phyloP scores from a whole-genome alignment of 192 early-diverging fungal species.

The Pilaira anomala region DNA sequence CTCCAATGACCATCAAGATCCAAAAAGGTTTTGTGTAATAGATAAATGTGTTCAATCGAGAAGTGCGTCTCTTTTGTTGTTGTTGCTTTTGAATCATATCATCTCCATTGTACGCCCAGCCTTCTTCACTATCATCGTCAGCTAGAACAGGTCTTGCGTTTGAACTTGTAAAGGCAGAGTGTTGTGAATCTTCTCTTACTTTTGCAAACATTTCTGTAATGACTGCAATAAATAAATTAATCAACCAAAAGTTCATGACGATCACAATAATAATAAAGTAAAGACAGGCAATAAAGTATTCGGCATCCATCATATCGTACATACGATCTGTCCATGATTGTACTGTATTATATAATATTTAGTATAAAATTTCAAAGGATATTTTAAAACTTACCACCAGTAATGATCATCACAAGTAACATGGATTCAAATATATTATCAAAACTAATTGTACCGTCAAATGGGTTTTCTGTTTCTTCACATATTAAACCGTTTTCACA shows the following conservation, averaged over 20 bases:
- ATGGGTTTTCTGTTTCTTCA: slow-evolving; percentile 40
- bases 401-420: slow-evolving; percentile 54
- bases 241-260: slow-evolving; percentile 63
- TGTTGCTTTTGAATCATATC: background rate
- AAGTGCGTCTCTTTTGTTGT: slow-evolving; percentile 6
- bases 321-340: slow-evolving; percentile 62
- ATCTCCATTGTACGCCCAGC: slow-evolving; percentile 23
- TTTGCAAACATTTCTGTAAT: slow-evolving; percentile 65
- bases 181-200: slow-evolving; percentile 57
- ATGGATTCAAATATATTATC: slow-evolving; percentile 54
- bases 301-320: slow-evolving; percentile 60
- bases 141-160: slow-evolving; percentile 29
- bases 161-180: slow-evolving; percentile 56
- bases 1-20: slow-evolving; percentile 43
- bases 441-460: slow-evolving; percentile 42
- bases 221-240: slow-evolving; percentile 65
- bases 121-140: slow-evolving; percentile 31
- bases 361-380: background rate
- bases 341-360: slow-evolving; percentile 15
- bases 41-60: background rate
- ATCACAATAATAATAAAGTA: slow-evolving; percentile 57
- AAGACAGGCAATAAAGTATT: slow-evolving; percentile 44
- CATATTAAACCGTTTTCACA: slow-evolving; percentile 47
- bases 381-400: slow-evolving; percentile 37
- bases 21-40: slow-evolving; percentile 41